Evolutionary conservation across 441 rosid species (phyloP), one percentile per base, ranked within the genome.

Genomic region (Croton laevigatus): DNA sequence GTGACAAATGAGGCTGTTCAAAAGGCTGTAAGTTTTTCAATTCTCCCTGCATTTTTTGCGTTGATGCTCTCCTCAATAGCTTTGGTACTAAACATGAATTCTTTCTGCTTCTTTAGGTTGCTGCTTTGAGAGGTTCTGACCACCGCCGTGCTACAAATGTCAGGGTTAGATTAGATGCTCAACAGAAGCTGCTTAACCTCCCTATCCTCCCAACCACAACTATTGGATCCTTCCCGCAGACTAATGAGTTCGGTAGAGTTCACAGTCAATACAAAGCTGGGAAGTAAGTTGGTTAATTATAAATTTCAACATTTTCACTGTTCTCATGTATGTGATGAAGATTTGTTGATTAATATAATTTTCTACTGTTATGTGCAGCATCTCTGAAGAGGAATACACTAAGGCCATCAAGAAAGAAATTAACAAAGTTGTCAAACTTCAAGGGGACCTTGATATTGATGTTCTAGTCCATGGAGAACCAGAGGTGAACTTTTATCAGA

Each of bases 381-480:
- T 94, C 86, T 83, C 98, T 17, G 98, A 92, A 78, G 93, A 87
- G 16, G 94, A 84, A 4, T 94, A 94, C 13, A 76, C 87, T 62
- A 88, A 81, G 44, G 89, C 98, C 77, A 92, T 94, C 78, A 92
- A 88, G 89, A 89, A 82, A 81, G 98, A 92, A 78, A 92, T 94
- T 71, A 88, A 73, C 80, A 92, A 88, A 63, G 97, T 94, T 62
- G 97, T 94, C 70, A 87, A 89, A 72, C 81, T 94, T 52, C 97
- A 91, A 67, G 98, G 89, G 68, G 98, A 91, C 58, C 95, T 94
- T 54, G 97, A 94, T 75, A 94, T 94, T 71, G 98, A 94, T 87
- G 98, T 94, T 71, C 80, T 94, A 72, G 98, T 94, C 64, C 97
- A 91, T n/a, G 98, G 98, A 80, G 97, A 94, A 88, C 97, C 97